A percentile compares a stretch with the other conserved stretches of the same genome.
Conservation (phyloP, 73 alveolate genomes). For the Paramecium primaurelia region DNA sequence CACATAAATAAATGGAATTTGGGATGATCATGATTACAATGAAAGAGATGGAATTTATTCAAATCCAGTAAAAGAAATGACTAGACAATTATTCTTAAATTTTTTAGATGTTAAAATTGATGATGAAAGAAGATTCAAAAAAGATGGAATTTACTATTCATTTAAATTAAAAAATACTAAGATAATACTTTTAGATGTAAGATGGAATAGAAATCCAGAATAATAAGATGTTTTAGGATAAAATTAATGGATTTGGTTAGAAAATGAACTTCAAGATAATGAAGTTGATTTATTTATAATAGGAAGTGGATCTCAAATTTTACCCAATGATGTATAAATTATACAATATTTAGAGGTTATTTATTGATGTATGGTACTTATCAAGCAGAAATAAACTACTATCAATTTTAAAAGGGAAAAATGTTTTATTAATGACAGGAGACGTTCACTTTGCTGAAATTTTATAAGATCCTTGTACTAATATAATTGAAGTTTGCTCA, state of each 20-base stretch:
- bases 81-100: slow-evolving; percentile 63
- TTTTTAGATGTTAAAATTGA: slow-evolving; percentile 66
- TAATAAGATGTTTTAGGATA: slow-evolving; percentile 66
- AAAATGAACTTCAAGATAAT: slow-evolving; percentile 26
- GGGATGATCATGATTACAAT: slow-evolving; percentile 83
- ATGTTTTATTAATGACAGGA: slow-evolving; percentile 65
- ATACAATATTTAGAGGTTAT: not conserved
- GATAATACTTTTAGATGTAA: slow-evolving; percentile 55
- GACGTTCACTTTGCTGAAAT: slow-evolving; percentile 77
- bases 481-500: not conserved
- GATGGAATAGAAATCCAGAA: slow-evolving; percentile 64
- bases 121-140: slow-evolving; percentile 31
- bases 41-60: slow-evolving; percentile 60
- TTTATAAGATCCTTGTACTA: slow-evolving; percentile 34
- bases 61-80: slow-evolving; percentile 24
- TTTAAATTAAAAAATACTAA: slow-evolving; percentile 44
- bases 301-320: slow-evolving; percentile 64
- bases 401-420: not conserved
- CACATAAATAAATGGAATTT: slow-evolving; percentile 62
- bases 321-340: slow-evolving; percentile 60
- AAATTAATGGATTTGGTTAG: slow-evolving; percentile 67
- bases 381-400: slow-evolving; percentile 56
- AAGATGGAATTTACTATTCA: slow-evolving; percentile 66
- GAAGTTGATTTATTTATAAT: slow-evolving; percentile 51
- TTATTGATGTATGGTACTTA: slow-evolving; percentile 65